Conservation (phyloP, 2,329 filamentous ascomycete genomes). For the Fusarium praegraminearum region DNA sequence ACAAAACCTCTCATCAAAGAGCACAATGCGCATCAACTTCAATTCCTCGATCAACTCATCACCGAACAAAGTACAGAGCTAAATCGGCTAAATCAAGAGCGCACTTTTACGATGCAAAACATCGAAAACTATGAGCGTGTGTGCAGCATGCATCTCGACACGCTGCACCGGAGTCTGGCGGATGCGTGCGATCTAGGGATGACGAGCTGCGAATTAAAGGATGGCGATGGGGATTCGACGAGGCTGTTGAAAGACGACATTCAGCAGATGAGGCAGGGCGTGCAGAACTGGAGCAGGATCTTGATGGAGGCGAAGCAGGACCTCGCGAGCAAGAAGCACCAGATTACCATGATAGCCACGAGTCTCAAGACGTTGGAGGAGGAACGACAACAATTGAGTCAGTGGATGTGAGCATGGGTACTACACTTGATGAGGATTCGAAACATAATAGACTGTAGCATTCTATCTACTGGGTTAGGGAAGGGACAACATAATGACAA, state of each 20-base stretch:
- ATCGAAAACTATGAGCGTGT: not conserved
- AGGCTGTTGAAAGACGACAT: not conserved
- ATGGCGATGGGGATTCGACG: not conserved
- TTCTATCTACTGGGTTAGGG: not conserved
- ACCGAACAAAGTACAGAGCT: not conserved
- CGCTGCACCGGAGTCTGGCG: not conserved
- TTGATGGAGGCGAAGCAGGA: constrained; percentile 3
- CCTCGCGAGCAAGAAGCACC: not conserved
- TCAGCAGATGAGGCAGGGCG: not conserved
- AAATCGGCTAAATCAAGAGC: not conserved
- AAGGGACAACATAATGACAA: not conserved
- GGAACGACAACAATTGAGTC: not conserved
- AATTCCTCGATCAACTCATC: not conserved
- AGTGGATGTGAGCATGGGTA: not conserved
- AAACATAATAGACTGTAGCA: not conserved
- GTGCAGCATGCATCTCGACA: not conserved
- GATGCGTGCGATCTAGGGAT: not conserved
- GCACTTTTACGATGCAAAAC: not conserved
- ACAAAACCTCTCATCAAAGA: not conserved
- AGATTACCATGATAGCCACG: not conserved
- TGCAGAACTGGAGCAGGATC: not conserved
- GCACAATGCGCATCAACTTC: not conserved
- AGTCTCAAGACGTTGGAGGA: not conserved
- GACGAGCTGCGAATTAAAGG: not conserved
- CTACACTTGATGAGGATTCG: not conserved